phyloP scores from a whole-genome alignment of 2,329 filamentous ascomycete genomes.

The Aaosphaeria arxii region DNA sequence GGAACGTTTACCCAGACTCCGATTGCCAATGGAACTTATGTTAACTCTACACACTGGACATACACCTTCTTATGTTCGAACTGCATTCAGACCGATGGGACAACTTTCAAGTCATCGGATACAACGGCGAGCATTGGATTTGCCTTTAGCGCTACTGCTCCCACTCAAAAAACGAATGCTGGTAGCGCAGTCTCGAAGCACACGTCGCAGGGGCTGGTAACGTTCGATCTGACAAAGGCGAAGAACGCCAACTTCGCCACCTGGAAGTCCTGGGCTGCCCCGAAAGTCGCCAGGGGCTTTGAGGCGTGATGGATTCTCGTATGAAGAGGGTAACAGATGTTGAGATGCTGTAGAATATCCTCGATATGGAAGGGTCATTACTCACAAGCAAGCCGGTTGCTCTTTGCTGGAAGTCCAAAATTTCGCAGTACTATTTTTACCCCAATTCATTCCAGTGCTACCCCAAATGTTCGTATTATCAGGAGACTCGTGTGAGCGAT shows the following conservation, averaged over 20 bases:
- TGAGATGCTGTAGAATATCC: too few relatives aligned
- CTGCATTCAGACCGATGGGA: constrained; percentile 27
- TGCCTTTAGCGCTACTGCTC: constrained; percentile 19
- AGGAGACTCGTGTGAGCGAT: too few relatives aligned
- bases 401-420: too few relatives aligned
- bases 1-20: constrained; percentile 41
- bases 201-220: constrained; percentile 15
- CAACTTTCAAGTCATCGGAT: constrained; percentile 23
- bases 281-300: constrained; percentile 1
- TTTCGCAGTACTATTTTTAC: too few relatives aligned
- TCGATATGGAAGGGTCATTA: too few relatives aligned
- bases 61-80: constrained; percentile 53
- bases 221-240: constrained; percentile 21
- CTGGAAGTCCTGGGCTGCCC: constrained; percentile 18
- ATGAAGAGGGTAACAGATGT: too few relatives aligned
- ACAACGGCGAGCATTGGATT: constrained; percentile 18
- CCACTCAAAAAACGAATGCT: constrained; percentile 13
- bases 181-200: constrained; percentile 17
- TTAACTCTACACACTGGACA: constrained; percentile 53
- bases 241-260: constrained; percentile 17
- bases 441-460: too few relatives aligned
- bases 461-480: too few relatives aligned
- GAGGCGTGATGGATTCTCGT: not conserved
- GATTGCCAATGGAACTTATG: constrained; percentile 51
- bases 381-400: too few relatives aligned